Base-by-base conservation (phyloP, 2,329 filamentous ascomycete genomes). In the Blastomyces gilchristii region DNA sequence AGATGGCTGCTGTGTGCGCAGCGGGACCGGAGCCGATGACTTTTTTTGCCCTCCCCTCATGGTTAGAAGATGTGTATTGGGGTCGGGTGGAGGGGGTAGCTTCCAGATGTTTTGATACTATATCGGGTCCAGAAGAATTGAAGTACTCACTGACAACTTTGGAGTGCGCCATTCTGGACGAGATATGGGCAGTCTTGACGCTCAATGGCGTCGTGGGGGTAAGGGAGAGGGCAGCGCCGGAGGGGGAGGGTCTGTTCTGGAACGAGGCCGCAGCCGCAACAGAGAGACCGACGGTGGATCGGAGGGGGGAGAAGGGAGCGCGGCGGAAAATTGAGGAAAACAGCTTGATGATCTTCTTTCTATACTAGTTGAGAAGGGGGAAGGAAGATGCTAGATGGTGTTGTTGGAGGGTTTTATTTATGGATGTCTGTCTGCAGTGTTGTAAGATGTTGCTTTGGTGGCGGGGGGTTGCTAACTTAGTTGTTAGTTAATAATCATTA, bases 1-100 rank as follows among this genome's bases (percentile, higher is more conserved):
- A 99, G 75, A 99, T 87, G 76, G 94, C 94, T 66, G 94, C 94
- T 57, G 94, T 99, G 81, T 99, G 94, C 78, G 92, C 94, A 70
- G 92, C 94, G 67, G 94, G 94, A 81, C 94, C 94, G 66, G 94
- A 99, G 81, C 94, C 92, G 79, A 90, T 88, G 73, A 91, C 84
- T 86, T 63, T 66, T 28, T 28, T 45, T 45, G 43, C 43, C 22
- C 22, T 2, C 49, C 12, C 12, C 37, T 28, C 22, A 16, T 49
- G n/a, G 47, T 49, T 49, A 49, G 47, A 45, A 45, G 16, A 65
- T 68, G 70, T 65, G 71, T 61, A 62, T 57, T 65, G 45, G 67
- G 31, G 1, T 34, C 3, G 22, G 3, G 65, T 4, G 8, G 45
- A 64, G 68, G 61, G 62, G 53, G 37, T 52, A 59, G 61, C 62